These are phyloP conservation scores for Euphrasia confusa DNA, from an alignment of 257 asterid genomes.

Conservation along the genomic window DNA sequence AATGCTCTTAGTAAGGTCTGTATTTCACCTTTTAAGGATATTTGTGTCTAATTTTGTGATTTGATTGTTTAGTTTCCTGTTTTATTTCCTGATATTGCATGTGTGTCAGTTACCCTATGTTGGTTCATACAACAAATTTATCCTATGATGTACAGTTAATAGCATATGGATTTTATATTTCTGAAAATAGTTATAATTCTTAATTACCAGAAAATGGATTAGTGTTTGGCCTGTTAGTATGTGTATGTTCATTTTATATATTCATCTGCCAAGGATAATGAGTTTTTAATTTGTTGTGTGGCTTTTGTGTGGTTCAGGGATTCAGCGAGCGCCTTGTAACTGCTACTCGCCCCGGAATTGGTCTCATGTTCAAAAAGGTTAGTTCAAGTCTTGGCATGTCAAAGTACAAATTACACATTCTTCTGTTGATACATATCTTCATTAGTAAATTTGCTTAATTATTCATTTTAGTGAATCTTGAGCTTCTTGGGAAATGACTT, in stretches of 20 bases:
- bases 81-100: background rate
- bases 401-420: slow-evolving; percentile 10
- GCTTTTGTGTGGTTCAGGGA: slow-evolving; percentile 54
- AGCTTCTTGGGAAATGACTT: slow-evolving; percentile 12
- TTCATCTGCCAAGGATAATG: background rate
- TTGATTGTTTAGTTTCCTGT: slow-evolving; percentile 15
- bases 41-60: slow-evolving; percentile 9
- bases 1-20: slow-evolving; percentile 96
- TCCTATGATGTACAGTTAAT: background rate
- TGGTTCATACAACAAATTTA: background rate
- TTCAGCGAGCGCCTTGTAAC: slow-evolving; percentile 90
- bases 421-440: background rate
- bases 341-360: slow-evolving; percentile 85
- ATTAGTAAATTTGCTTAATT: background rate
- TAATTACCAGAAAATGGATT: background rate
- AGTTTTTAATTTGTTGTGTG: slow-evolving; percentile 11
- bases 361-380: slow-evolving; percentile 94
- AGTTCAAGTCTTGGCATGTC: slow-evolving; percentile 21
- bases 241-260: background rate
- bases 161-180: slow-evolving; percentile 3
- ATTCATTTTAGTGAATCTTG: background rate
- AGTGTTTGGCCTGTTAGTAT: slow-evolving; percentile 4
- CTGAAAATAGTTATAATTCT: background rate
- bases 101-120: background rate
- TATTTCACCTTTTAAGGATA: slow-evolving; percentile 12